Conservation (phyloP, 495 filamentous ascomycete species). For the Talaromyces nanjingensis region DNA sequence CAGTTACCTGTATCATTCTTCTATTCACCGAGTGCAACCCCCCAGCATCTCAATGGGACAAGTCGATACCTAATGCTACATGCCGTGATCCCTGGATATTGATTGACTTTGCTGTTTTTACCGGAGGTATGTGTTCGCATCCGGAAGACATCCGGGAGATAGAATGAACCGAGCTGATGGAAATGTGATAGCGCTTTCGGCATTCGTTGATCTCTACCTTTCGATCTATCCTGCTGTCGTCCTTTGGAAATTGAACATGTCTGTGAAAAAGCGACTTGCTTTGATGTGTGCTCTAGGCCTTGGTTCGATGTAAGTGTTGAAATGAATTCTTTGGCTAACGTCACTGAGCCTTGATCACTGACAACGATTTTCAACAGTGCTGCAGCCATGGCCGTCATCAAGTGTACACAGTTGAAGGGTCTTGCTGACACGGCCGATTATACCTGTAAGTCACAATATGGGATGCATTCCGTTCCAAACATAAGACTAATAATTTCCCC, state of each 20-base stretch:
- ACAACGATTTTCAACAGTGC: slow-evolving; percentile 16
- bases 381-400: slow-evolving; percentile 28
- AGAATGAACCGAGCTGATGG: background rate
- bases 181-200: slow-evolving; percentile 22
- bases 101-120: slow-evolving; percentile 33
- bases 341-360: background rate
- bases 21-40: slow-evolving; percentile 25
- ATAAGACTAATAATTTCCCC: background rate
- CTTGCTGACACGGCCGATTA: slow-evolving; percentile 28
- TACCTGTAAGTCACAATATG: slow-evolving; percentile 21
- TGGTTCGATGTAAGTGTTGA: slow-evolving; percentile 25
- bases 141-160: background rate
- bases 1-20: slow-evolving; percentile 20
- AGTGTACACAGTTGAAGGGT: slow-evolving; percentile 28
- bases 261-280: slow-evolving; percentile 29
- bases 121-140: slow-evolving; percentile 21
- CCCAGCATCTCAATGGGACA: slow-evolving; percentile 21
- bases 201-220: slow-evolving; percentile 29
- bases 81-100: slow-evolving; percentile 26
- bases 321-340: background rate
- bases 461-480: background rate
- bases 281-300: slow-evolving; percentile 29
- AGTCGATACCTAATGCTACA: slow-evolving; percentile 15
- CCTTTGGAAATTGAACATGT: slow-evolving; percentile 32
- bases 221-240: slow-evolving; percentile 26